These are phyloP conservation scores for Boletus edulis DNA, from an alignment of 768 basidiomycete genomes.

Conservation along the genomic window DNA sequence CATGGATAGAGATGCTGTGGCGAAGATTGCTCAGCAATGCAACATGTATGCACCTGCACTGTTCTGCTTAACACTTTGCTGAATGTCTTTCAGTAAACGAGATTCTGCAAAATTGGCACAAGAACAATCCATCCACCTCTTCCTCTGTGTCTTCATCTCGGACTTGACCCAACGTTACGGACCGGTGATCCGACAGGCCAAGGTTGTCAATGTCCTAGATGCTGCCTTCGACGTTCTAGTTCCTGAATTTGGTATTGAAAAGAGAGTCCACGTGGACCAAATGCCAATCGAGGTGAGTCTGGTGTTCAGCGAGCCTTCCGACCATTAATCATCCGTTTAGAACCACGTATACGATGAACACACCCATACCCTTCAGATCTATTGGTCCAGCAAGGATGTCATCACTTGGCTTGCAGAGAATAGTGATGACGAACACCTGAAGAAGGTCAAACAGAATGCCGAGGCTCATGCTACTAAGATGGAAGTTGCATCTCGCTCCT, in stretches of 20 bases:
- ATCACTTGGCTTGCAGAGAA: slow-evolving; percentile 94
- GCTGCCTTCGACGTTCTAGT: slow-evolving; percentile 96
- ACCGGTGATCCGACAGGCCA: slow-evolving; percentile 93
- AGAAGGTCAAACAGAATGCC: slow-evolving; percentile 90
- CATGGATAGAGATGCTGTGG: slow-evolving; percentile 97
- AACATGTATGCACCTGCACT: slow-evolving; percentile 68
- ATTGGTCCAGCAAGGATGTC: slow-evolving; percentile 95
- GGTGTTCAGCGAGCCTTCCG: not conserved
- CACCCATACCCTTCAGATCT: slow-evolving; percentile 86
- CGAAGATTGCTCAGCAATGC: slow-evolving; percentile 97
- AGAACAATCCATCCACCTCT: slow-evolving; percentile 95
- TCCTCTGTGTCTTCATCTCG: slow-evolving; percentile 90
- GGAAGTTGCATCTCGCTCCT: slow-evolving; percentile 83
- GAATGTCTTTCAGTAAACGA: slow-evolving; percentile 58
- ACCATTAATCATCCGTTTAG: slow-evolving; percentile 39
- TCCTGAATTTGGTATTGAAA: slow-evolving; percentile 98
- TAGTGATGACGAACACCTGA: slow-evolving; percentile 93
- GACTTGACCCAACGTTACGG: slow-evolving; percentile 95
- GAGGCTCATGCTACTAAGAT: slow-evolving; percentile 90
- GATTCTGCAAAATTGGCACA: slow-evolving; percentile 91
- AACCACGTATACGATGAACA: slow-evolving; percentile 98
- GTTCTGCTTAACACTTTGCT: not conserved
- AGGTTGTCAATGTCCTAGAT: slow-evolving; percentile 94
- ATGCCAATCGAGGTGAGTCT: slow-evolving; percentile 91
- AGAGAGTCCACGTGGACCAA: slow-evolving; percentile 97